A percentile compares a stretch with the other conserved stretches of the same genome.
Evolutionary conservation across 2,329 filamentous ascomycete species (phyloP).

Genomic region (Verticillium zaregamsianum): DNA sequence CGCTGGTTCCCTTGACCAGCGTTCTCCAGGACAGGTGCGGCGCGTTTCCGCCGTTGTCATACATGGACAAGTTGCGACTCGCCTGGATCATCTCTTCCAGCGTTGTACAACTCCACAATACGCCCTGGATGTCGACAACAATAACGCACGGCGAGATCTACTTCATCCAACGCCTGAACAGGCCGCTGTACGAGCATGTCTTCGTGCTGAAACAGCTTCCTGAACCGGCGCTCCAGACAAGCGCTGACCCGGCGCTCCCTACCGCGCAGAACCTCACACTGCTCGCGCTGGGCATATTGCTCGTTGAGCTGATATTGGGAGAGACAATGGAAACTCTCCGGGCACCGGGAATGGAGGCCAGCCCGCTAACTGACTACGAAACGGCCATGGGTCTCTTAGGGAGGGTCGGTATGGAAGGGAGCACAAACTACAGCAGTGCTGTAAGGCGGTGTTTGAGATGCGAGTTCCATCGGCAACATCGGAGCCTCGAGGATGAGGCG

Average conservation of each 20-base stretch:
- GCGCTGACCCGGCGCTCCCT: not conserved
- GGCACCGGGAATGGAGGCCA: not conserved
- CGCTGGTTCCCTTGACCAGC: no score
- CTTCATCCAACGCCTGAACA: constrained; percentile 6
- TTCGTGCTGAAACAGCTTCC: constrained; percentile 6
- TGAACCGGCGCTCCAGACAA: not conserved
- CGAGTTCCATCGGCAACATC: constrained; percentile 1
- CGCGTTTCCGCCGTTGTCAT: constrained; percentile 9
- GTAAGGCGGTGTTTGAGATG: constrained; percentile 13
- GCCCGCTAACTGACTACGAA: not conserved
- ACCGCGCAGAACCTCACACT: constrained; percentile 3
- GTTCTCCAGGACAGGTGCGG: not conserved
- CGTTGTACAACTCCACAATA: constrained; percentile 18
- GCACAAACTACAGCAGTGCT: constrained; percentile 14
- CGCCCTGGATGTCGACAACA: constrained; percentile 15
- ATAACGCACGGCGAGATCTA: constrained; percentile 3
- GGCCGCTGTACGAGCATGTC: not conserved
- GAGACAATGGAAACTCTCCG: not conserved
- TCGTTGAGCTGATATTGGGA: constrained; percentile 15
- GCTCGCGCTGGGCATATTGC: constrained; percentile 14
- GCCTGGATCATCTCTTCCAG: constrained; percentile 13
- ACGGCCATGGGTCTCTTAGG: constrained; percentile 1
- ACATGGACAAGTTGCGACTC: constrained; percentile 12
- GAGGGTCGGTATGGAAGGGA: not conserved
- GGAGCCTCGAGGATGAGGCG: not conserved